Evolutionary conservation across 257 asterid genomes (phyloP), one percentile per base, ranked within the genome.

Genomic region (Dorcoceras hygrometricum): DNA sequence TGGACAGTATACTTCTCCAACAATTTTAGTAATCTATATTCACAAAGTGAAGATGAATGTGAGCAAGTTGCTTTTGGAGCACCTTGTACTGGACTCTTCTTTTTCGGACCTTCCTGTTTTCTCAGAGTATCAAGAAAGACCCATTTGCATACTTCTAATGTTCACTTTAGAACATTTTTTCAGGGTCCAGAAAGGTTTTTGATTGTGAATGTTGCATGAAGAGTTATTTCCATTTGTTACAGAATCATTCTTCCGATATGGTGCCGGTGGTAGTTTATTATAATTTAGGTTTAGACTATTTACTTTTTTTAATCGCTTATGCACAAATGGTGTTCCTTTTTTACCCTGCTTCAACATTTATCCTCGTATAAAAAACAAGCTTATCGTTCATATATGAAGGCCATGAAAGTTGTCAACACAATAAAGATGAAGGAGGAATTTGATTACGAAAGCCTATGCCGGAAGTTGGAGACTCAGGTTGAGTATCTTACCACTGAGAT

Each of bases 341-440:
- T 36, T 26, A 51, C 23, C 14, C 39, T 54, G 48, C 16, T 39
- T 36, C 11, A 20, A 23, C 46, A 27, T 63, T 24, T 54, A 11
- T 14, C 16, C 36, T 53, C 16, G 68, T 29, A 62, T 54, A 25
- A 4, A 71, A n/a, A 54, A 67, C 74, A 63, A 69, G 64, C 48
- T 29, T 70, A 28, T 68, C 27, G 26, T 65, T 75, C 64, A 71
- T 63, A 71, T 76, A 64, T 78, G 79, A 89, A 91, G 97, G 97
- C 97, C 53, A 91, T 88, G 97, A 91, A 91, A 85, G 87, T 91
- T 50, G 81, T 88, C 57, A 91, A 88, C 76, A 68, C 68, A 1
- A 85, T 91, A 66, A 91, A 86, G 86, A 78, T 85, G 81, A 91
- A 89, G 78, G 97, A 91, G 83, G 96, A 91, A 77, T 91, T 88